A percentile compares a stretch with the other conserved stretches of the same genome.
Evolutionary conservation across 768 basidiomycete species (phyloP).

Genomic region (Phallus indusiatus): DNA sequence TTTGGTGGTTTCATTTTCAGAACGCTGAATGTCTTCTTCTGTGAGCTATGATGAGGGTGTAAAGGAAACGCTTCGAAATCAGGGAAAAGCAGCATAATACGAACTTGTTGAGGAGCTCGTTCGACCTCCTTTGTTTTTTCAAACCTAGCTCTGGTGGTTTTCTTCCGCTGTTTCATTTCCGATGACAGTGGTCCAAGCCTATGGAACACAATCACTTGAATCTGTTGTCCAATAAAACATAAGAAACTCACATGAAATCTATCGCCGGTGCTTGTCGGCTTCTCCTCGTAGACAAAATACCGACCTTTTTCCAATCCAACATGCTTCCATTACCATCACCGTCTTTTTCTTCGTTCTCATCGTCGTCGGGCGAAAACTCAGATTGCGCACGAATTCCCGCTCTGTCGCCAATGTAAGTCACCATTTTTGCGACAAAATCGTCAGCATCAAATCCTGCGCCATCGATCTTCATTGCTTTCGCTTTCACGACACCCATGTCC

Average conservation of each 20-base stretch:
- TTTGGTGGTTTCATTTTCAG: constrained; percentile 83
- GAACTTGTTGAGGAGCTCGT: constrained; percentile 59
- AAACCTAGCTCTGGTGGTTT: constrained; percentile 51
- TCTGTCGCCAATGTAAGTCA: constrained; percentile 68
- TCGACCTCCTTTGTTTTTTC: constrained; percentile 66
- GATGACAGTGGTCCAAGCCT: constrained; percentile 90
- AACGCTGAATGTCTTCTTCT: constrained; percentile 74
- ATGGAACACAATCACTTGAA: constrained; percentile 11
- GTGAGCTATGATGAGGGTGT: constrained; percentile 29
- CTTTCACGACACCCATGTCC: constrained; percentile 73
- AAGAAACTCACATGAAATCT: constrained; percentile 72
- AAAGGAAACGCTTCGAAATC: background rate
- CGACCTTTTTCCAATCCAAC: constrained; percentile 81
- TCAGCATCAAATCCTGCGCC: constrained; percentile 86
- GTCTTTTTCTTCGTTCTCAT: constrained; percentile 24
- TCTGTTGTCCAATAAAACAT: background rate
- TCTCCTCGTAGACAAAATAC: constrained; percentile 72
- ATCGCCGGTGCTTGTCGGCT: constrained; percentile 71
- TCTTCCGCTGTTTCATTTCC: constrained; percentile 69
- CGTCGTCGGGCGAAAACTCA: constrained; percentile 27
- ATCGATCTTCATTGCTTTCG: constrained; percentile 85
- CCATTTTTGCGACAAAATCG: constrained; percentile 73
- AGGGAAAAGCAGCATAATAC: background rate
- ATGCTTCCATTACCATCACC: constrained; percentile 30
- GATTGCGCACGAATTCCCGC: constrained; percentile 18